phyloP scores from a whole-genome alignment of 345 rosid genomes.

The Zanthoxylum bungeanum region DNA sequence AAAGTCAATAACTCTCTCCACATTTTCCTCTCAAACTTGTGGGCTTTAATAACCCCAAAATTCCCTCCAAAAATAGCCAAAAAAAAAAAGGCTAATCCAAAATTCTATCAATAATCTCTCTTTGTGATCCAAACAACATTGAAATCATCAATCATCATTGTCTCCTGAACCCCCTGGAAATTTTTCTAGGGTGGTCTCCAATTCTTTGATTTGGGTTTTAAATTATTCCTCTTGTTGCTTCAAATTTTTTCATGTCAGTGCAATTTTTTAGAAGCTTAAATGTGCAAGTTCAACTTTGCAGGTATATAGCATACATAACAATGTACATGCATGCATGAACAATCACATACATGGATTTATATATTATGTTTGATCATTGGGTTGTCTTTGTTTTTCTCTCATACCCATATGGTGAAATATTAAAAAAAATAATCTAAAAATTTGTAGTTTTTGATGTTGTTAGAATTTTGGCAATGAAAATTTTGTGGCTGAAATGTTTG shows the following conservation, averaged over 20 bases:
- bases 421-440: not conserved
- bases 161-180: constrained; percentile 32
- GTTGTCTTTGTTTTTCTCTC: not conserved
- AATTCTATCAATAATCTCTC: constrained; percentile 1
- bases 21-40: constrained; percentile 23
- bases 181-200: constrained; percentile 35
- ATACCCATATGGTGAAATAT: not conserved
- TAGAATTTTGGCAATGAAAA: not conserved
- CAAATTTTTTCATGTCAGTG: constrained; percentile 5
- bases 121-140: constrained; percentile 17
- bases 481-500: not conserved
- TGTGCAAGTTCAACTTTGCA: constrained; percentile 36
- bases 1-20: constrained; percentile 15
- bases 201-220: constrained; percentile 21
- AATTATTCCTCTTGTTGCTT: constrained; percentile 19
- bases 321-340: not conserved
- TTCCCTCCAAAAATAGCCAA: constrained; percentile 44
- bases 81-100: constrained; percentile 14
- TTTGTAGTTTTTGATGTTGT: not conserved
- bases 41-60: constrained; percentile 25
- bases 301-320: constrained; percentile 23
- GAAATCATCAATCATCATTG: constrained; percentile 15
- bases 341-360: not conserved
- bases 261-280: constrained; percentile 26
- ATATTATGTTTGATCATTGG: not conserved